phyloP scores from a whole-genome alignment of 2,329 filamentous ascomycete genomes.

The Exophiala calicioides region DNA sequence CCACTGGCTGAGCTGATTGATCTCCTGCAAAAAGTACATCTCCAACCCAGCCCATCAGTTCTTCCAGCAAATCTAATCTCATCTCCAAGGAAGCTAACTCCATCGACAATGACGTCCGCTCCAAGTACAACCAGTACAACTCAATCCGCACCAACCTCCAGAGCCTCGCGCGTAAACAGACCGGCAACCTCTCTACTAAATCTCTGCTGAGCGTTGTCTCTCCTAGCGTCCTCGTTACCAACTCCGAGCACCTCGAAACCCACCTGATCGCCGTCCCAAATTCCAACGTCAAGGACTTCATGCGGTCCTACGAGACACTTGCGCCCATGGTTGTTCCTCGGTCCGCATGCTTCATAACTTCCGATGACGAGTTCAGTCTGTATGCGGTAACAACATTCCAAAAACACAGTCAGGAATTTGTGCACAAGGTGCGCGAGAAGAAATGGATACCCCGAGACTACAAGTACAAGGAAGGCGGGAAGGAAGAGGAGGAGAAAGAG shows the following conservation, averaged over 20 bases:
- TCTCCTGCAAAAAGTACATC: slow-evolving; percentile 75
- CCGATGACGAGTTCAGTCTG: slow-evolving; percentile 86
- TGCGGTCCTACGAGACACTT: slow-evolving; percentile 84
- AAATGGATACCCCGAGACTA: slow-evolving; percentile 95
- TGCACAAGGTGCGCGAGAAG: slow-evolving; percentile 87
- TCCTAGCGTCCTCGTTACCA: slow-evolving; percentile 69
- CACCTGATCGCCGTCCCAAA: slow-evolving; percentile 88
- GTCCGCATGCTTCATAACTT: slow-evolving; percentile 74
- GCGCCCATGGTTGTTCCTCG: slow-evolving; percentile 91
- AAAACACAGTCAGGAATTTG: slow-evolving; percentile 82
- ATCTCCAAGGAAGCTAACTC: slow-evolving; percentile 73
- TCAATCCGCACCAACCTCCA: slow-evolving; percentile 81
- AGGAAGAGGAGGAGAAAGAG: slow-evolving; percentile 85
- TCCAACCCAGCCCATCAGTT: background rate
- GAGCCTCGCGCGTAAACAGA: slow-evolving; percentile 81
- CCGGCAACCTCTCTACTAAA: slow-evolving; percentile 90
- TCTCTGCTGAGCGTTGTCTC: slow-evolving; percentile 88
- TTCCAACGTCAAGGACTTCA: slow-evolving; percentile 79
- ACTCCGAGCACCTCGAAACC: slow-evolving; percentile 96
- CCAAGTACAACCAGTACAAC: slow-evolving; percentile 94
- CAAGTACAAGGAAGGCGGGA: slow-evolving; percentile 86
- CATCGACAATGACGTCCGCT: slow-evolving; percentile 93
- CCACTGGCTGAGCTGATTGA: slow-evolving; percentile 83
- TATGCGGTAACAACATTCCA: slow-evolving; percentile 92
- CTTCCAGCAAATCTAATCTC: background rate